Conservation (phyloP, 2,329 filamentous ascomycete genomes). For the Penicillium psychrosexuale region DNA sequence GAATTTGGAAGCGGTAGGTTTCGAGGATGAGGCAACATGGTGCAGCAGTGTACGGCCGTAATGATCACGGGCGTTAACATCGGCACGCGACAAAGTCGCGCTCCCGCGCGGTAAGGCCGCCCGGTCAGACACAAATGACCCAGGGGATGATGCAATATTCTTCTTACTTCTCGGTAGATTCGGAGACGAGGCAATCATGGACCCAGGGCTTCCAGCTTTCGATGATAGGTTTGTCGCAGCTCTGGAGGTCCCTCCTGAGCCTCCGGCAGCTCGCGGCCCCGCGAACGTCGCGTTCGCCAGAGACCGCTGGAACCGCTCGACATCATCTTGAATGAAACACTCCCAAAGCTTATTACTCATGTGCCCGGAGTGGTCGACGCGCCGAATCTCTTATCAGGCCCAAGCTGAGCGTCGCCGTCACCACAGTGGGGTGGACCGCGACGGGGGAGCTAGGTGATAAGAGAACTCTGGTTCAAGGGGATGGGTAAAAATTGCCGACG, state of each 20-base stretch:
- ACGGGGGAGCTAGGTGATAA: conserved; percentile 60
- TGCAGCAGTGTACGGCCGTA: conserved; percentile 79
- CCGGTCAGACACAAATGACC: conserved; percentile 46
- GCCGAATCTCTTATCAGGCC: conserved; percentile 51
- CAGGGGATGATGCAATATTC: conserved; percentile 46
- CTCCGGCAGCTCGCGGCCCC: conserved; percentile 29
- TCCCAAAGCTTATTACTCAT: conserved; percentile 98
- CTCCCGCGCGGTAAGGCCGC: conserved; percentile 17
- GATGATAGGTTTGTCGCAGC: conserved; percentile 16
- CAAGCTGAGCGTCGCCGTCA: conserved; percentile 80
- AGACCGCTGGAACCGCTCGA: conserved; percentile 88
- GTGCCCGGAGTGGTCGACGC: conserved; percentile 48
- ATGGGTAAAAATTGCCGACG: conserved; percentile 9
- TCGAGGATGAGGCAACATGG: conserved; percentile 73
- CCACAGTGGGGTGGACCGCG: conserved; percentile 75
- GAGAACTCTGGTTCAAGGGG: conserved; percentile 24
- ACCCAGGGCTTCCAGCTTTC: conserved; percentile 31
- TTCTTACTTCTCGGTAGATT: conserved; percentile 50
- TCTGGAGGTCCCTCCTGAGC: conserved; percentile 21
- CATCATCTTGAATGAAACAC: conserved; percentile 95
- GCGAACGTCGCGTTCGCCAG: conserved; percentile 63
- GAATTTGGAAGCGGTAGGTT: conserved; percentile 67
- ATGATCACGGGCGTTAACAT: conserved; percentile 82
- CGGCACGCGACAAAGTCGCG: conserved; percentile 54
- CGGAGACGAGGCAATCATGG: conserved; percentile 31